Percentiles rank a stretch among this genome's conserved stretches.
These are phyloP conservation scores for Eucalyptus brandiana DNA, from an alignment of 345 rosid genomes.

Conservation along the genomic window DNA sequence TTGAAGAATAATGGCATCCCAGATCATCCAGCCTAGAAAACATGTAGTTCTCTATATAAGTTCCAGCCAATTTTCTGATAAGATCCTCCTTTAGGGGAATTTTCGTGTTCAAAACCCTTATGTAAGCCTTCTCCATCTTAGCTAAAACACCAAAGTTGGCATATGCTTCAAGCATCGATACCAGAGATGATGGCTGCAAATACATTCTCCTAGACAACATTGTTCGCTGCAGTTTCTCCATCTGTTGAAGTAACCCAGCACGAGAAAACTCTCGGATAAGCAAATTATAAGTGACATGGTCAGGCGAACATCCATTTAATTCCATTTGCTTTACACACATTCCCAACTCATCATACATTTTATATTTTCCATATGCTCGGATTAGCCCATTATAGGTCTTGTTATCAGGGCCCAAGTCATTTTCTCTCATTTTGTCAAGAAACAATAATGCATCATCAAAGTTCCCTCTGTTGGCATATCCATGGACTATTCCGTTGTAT, in stretches of 20 bases:
- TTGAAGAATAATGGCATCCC: conserved; percentile 29
- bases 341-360: conserved; percentile 55
- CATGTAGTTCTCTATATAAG: conserved; percentile 52
- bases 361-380: conserved; percentile 37
- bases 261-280: conserved; percentile 42
- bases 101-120: conserved; percentile 14
- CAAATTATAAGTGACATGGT: conserved; percentile 50
- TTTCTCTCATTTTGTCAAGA: conserved; percentile 32
- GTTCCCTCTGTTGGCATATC: conserved; percentile 25
- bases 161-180: conserved; percentile 57
- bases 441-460: conserved; percentile 36
- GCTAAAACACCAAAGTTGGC: conserved; percentile 38
- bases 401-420: conserved; percentile 16
- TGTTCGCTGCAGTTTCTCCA: conserved; percentile 33
- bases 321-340: conserved; percentile 50
- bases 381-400: conserved; percentile 47
- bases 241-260: conserved; percentile 49
- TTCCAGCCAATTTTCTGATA: conserved; percentile 45
- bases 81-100: conserved; percentile 26
- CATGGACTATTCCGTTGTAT: conserved; percentile 43
- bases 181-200: conserved; percentile 28
- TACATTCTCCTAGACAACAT: conserved; percentile 40
- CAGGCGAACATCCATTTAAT: conserved; percentile 35
- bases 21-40: conserved; percentile 52
- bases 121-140: conserved; percentile 44